Evolutionary conservation across 208 protist species (phyloP), one percentile per base, ranked within the genome.

Genomic region (Leishmania guyanensis): DNA sequence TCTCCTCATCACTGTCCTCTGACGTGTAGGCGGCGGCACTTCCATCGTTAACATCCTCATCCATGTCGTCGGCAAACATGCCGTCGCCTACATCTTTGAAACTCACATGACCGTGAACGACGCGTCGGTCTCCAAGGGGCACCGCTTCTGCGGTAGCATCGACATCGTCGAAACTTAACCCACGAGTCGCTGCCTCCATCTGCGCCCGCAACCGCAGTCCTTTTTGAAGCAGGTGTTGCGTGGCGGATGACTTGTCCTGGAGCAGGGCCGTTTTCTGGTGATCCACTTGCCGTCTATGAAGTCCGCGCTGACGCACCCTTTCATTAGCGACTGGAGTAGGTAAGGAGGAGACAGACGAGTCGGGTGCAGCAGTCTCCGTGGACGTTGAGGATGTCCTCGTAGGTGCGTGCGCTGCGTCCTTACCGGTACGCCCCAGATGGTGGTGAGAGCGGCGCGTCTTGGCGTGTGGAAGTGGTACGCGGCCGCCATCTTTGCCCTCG

Each of bases 1-100:
- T 81, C 65, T 94, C 90, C 22, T 89, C 84, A 17, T 92, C 88
- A 70, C 88, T 94, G 10, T 64, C 80, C 46, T 90, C 88, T 1
- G 86, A 91, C 8, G 90, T 91, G 85, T 88, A 91, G 5, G 74
- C 54, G 46, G 70, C 82, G 14, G 39, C 80, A 17, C 46, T 51
- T 51, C 26, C 46, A 16, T 73, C 46, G 46, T n/a, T 58, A 36
- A 33, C 20, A 60, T 78, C 72, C 22, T 78, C 68, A 71, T 58
- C 76, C 8, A 26, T 62, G 69, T 75, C 65, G 17, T 79, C 36
- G 17, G 43, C 29, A 5, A 33, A 53, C 14, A 22, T 12, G 4
- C 69, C 75, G 48, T 12, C 26, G 26, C 60, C 69, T 72, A 26
- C 74, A 60, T 64, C 48, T 51, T 69, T 65, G 72, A 71, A 58